These are phyloP conservation scores for Pachysandra terminalis DNA, from an alignment of 164 flowering plant genomes.

Conservation along the genomic window DNA sequence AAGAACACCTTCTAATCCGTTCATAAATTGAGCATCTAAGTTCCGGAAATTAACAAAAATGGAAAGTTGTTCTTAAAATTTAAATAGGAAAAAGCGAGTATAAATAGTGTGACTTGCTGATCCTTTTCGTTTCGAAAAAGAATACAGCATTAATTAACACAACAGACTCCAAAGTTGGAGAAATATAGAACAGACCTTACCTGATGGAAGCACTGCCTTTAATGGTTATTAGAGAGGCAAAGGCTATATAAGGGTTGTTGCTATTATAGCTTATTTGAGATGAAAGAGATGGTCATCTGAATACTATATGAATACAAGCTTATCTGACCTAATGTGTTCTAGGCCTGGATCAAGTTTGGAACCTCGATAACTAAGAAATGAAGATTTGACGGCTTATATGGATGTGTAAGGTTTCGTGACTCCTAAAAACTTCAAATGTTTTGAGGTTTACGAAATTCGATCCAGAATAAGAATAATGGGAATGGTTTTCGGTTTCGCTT, in stretches of 20 bases:
- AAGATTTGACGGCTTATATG: conserved; percentile 1
- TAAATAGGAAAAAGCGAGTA: conserved; percentile 7
- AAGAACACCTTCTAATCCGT: conserved; percentile 28
- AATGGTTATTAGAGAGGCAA: conserved; percentile 30
- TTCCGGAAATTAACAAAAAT: conserved; percentile 11
- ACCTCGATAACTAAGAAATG: conserved; percentile 19
- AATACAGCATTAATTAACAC: conserved; percentile 24
- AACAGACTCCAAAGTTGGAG: conserved; percentile 22
- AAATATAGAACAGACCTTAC: conserved; percentile 4
- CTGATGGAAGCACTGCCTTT: conserved; percentile 6
- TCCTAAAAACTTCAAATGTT: not conserved
- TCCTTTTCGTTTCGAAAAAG: conserved; percentile 22
- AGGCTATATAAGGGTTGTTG: conserved; percentile 30
- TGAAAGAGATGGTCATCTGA: conserved; percentile 16
- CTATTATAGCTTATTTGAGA: conserved; percentile 49
- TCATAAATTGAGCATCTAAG: conserved; percentile 1
- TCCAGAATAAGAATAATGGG: conserved; percentile 12
- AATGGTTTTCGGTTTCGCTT: conserved; percentile 16
- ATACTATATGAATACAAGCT: conserved; percentile 33
- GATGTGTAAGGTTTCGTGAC: conserved; percentile 1
- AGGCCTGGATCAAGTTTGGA: conserved; percentile 28
- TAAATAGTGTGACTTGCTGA: conserved; percentile 16
- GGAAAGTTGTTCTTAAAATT: conserved; percentile 29
- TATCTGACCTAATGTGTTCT: conserved; percentile 20
- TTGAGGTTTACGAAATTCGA: conserved; percentile 14